phyloP scores from a whole-genome alignment of 2,329 filamentous ascomycete species.

The Aschersonia sp. region DNA sequence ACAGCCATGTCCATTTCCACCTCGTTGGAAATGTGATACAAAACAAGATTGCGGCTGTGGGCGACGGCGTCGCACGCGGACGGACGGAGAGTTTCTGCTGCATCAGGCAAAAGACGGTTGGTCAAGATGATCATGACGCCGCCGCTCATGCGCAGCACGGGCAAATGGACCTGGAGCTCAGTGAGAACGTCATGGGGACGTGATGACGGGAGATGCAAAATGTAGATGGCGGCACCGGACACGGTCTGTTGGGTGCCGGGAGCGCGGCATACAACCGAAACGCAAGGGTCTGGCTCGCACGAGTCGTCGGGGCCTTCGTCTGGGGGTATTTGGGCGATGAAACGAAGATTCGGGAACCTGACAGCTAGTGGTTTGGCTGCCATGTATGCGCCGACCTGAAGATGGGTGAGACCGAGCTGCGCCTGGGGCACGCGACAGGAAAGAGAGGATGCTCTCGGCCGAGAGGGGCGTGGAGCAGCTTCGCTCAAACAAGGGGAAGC shows the following conservation, averaged over 20 bases:
- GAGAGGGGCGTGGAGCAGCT: too few relatives aligned
- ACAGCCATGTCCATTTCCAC: conserved; percentile 2
- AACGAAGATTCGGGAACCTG: too few relatives aligned
- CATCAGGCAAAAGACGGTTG: background rate
- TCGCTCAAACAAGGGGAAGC: too few relatives aligned
- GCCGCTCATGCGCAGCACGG: background rate
- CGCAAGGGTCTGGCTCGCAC: too few relatives aligned
- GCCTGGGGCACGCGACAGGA: too few relatives aligned
- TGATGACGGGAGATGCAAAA: conserved; percentile 3
- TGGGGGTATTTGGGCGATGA: too few relatives aligned
- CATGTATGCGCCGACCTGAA: too few relatives aligned
- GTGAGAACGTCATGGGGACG: background rate
- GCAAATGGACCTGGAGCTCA: conserved; percentile 1
- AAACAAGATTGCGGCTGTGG: background rate
- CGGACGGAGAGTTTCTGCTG: background rate
- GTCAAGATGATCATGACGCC: conserved; percentile 2
- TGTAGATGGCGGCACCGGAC: conserved; percentile 2
- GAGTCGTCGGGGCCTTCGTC: too few relatives aligned
- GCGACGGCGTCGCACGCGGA: background rate
- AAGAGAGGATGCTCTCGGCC: too few relatives aligned
- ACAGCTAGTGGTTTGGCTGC: too few relatives aligned
- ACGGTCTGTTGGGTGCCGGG: conserved; percentile 1
- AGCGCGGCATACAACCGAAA: too few relatives aligned
- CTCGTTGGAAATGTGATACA: conserved; percentile 2
- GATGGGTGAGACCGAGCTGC: too few relatives aligned